Evolutionary conservation across 495 filamentous ascomycete genomes (phyloP), one percentile per base, ranked within the genome.

Genomic region (Penicillium manginii): DNA sequence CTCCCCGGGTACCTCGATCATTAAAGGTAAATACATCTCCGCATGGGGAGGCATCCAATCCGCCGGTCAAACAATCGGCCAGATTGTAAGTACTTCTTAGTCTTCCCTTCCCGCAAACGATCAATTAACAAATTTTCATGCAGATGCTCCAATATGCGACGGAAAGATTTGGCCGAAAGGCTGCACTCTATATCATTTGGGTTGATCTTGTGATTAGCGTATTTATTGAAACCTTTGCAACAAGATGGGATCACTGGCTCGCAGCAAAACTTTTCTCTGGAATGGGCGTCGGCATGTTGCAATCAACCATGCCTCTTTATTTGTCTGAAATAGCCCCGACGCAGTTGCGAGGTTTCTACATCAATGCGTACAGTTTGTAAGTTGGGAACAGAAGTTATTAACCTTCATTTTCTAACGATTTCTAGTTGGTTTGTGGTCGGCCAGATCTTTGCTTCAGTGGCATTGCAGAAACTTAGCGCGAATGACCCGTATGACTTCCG

Each of bases 41-140:
- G 75, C 73, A 0, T 78, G 75, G 75, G 68, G 73, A 21, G 73
- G 73, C 7, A 75, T 78, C 19, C 73, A 76, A 55, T 76, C 73
- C 0, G 64, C 72, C 9, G 75, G 75, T 55, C 75, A 78, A 53
- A 70, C 62, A 1, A 54, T 73, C 12, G 71, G 69, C 14, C 71
- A 72, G 57, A 60, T 72, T 52, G 69, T 73, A 63, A 17, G 60
- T n/a, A 23, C 3, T 22, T 47, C 21, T n/a, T 4, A 43, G 14
- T 11, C 22, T 29, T 15, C 2, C 2, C 4, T 10, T 37, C 35
- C 3, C 12, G 35, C 11, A 11, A n/a, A 5, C 2, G 35, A 37
- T 2, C 0, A 26, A 3, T 32, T 33, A 15, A 29, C 45, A 37
- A 33, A 17, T 39, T 31, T 4, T 32, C 7, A 3, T 9, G 6